Evolutionary conservation across 805 yeast genomes (phyloP).

Genomic region (Cyberlindnera samutprakarnensis): DNA sequence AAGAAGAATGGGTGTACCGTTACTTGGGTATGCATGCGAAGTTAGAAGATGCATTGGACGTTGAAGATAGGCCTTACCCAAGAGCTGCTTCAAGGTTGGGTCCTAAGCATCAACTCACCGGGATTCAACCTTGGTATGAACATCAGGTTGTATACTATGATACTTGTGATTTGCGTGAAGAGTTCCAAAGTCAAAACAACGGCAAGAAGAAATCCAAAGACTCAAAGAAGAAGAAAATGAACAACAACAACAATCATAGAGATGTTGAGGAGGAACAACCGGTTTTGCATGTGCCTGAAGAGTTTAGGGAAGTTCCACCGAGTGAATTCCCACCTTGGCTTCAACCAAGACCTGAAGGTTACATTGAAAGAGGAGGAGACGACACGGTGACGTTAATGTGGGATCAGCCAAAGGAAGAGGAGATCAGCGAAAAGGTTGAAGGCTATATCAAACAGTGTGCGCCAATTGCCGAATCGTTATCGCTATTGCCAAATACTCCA

Average conservation of each 20-base stretch:
- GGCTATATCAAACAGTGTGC: slow-evolving; percentile 47
- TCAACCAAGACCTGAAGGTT: slow-evolving; percentile 73
- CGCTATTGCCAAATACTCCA: slow-evolving; percentile 56
- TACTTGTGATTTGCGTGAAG: slow-evolving; percentile 12
- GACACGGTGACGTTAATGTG: slow-evolving; percentile 61
- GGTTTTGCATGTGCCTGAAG: slow-evolving; percentile 37
- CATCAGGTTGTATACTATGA: slow-evolving; percentile 66
- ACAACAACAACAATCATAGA: slow-evolving; percentile 12
- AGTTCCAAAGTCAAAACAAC: slow-evolving; percentile 18
- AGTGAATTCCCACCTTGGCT: slow-evolving; percentile 65
- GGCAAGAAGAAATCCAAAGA: slow-evolving; percentile 18
- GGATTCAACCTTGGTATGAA: slow-evolving; percentile 56
- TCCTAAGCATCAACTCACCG: slow-evolving; percentile 61
- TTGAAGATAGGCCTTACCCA: slow-evolving; percentile 74
- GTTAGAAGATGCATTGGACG: slow-evolving; percentile 69
- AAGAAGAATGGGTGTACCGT: slow-evolving; percentile 78
- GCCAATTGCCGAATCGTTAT: slow-evolving; percentile 48
- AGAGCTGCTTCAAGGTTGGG: slow-evolving; percentile 75
- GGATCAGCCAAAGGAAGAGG: slow-evolving; percentile 36
- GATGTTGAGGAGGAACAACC: slow-evolving; percentile 17
- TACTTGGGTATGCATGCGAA: slow-evolving; percentile 71
- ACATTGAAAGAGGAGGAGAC: slow-evolving; percentile 77
- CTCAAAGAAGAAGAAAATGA: slow-evolving; percentile 16
- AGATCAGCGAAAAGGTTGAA: slow-evolving; percentile 32
- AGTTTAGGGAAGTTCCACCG: slow-evolving; percentile 32